phyloP scores from a whole-genome alignment of 331 rosid species.

The Stylosanthes scabra region DNA sequence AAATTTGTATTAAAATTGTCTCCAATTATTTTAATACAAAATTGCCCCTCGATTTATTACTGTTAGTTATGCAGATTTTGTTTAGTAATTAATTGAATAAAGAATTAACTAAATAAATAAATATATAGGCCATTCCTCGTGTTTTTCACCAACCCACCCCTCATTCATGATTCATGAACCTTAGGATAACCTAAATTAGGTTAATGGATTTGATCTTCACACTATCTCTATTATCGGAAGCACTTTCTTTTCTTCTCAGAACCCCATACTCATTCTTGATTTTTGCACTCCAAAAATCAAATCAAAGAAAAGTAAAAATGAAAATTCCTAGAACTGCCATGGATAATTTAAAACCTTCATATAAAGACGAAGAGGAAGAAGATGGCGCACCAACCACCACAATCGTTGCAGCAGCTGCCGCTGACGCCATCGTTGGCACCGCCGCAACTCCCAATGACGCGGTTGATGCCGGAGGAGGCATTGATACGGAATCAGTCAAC shows the following conservation, averaged over 20 bases:
- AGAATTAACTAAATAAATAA: too few relatives aligned
- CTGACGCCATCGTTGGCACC: background rate
- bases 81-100: too few relatives aligned
- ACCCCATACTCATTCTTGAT: background rate
- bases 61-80: too few relatives aligned
- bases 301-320: too few relatives aligned
- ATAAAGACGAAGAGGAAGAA: conserved; percentile 87
- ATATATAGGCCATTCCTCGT: too few relatives aligned
- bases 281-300: background rate
- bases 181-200: too few relatives aligned
- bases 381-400: conserved; percentile 41
- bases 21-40: too few relatives aligned
- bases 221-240: background rate
- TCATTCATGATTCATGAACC: too few relatives aligned
- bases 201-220: too few relatives aligned
- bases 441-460: background rate
- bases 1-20: too few relatives aligned
- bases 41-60: too few relatives aligned
- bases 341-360: conserved; percentile 75
- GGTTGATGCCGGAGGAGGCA: conserved; percentile 9
- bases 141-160: too few relatives aligned
- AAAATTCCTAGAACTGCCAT: conserved; percentile 38
- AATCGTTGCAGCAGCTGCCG: conserved; percentile 7
- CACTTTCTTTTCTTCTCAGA: background rate
- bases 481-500: conserved; percentile 44